A percentile compares a stretch with the other conserved stretches of the same genome.
Evolutionary conservation across 2,329 filamentous ascomycete genomes (phyloP).

Genomic region (Monosporascus sp.): DNA sequence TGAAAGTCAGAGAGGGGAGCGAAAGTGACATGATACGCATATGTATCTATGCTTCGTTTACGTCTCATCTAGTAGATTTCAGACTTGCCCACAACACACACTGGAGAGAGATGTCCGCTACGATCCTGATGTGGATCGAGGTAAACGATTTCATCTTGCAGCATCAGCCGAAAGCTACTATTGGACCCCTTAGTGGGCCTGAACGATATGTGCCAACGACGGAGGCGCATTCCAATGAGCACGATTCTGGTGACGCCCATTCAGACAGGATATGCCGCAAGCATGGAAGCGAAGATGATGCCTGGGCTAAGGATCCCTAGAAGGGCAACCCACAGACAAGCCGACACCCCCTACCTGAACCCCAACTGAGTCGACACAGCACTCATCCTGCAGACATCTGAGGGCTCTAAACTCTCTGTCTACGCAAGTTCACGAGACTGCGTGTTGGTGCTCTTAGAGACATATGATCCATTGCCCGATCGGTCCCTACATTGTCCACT

Average conservation of each 20-base stretch:
- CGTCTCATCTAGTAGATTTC: no score
- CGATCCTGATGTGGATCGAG: background rate
- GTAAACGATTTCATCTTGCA: background rate
- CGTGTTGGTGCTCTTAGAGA: background rate
- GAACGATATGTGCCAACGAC: background rate
- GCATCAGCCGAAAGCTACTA: background rate
- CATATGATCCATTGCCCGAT: background rate
- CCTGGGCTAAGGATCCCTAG: slow-evolving; percentile 7
- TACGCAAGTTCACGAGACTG: background rate
- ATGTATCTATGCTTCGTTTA: no score
- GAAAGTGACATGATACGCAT: no score
- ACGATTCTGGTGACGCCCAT: background rate
- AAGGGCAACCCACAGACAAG: background rate
- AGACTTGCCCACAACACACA: no score
- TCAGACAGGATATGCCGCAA: background rate
- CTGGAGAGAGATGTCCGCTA: background rate
- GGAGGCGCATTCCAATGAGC: background rate
- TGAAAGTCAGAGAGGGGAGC: no score
- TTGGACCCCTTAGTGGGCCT: background rate
- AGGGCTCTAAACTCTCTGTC: background rate
- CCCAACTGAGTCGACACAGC: background rate
- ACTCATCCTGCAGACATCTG: background rate
- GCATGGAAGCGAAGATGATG: slow-evolving; percentile 2
- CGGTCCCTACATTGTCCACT: slow-evolving; percentile 9
- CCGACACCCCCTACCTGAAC: background rate